phyloP scores from a whole-genome alignment of 192 early-diverging fungal species.

The Coemansia javaensis region DNA sequence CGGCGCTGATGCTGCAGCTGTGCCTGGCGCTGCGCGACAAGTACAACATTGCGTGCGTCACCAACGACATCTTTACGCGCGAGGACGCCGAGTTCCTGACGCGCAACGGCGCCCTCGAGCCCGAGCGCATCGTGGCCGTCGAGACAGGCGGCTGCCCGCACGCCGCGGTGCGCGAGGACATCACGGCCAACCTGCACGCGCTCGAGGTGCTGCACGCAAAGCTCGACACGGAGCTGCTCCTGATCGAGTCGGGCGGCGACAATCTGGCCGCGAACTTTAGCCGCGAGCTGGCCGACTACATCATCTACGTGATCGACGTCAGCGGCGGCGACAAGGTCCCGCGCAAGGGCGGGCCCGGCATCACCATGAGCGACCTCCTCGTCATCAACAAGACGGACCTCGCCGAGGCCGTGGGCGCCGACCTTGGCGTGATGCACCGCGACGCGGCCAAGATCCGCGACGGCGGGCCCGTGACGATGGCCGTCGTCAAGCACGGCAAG shows the following conservation, averaged over 20 bases:
- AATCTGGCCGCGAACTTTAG: constrained; percentile 87
- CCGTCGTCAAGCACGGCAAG: constrained; percentile 86
- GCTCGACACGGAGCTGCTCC: constrained; percentile 75
- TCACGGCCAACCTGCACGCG: constrained; percentile 89
- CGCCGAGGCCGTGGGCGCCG: constrained; percentile 83
- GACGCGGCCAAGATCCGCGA: constrained; percentile 86
- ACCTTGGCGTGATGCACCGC: constrained; percentile 85
- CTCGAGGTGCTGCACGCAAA: constrained; percentile 83
- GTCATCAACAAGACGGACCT: constrained; percentile 97
- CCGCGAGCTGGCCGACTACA: constrained; percentile 79
- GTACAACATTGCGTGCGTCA: constrained; percentile 85
- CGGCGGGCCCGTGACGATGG: constrained; percentile 84
- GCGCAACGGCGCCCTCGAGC: constrained; percentile 79
- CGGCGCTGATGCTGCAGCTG: constrained; percentile 85
- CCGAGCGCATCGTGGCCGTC: constrained; percentile 85
- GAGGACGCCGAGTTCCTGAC: constrained; percentile 96
- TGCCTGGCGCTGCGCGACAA: constrained; percentile 76
- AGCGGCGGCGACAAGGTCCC: constrained; percentile 97
- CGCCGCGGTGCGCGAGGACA: constrained; percentile 92
- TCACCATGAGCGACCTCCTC: constrained; percentile 90
- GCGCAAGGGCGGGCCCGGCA: constrained; percentile 97
- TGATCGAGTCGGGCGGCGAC: constrained; percentile 93
- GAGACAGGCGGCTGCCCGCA: constrained; percentile 98
- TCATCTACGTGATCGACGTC: constrained; percentile 97
- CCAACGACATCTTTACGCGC: constrained; percentile 96